Conservation (phyloP, 129 eudicot species). For the Saposhnikovia divaricata region DNA sequence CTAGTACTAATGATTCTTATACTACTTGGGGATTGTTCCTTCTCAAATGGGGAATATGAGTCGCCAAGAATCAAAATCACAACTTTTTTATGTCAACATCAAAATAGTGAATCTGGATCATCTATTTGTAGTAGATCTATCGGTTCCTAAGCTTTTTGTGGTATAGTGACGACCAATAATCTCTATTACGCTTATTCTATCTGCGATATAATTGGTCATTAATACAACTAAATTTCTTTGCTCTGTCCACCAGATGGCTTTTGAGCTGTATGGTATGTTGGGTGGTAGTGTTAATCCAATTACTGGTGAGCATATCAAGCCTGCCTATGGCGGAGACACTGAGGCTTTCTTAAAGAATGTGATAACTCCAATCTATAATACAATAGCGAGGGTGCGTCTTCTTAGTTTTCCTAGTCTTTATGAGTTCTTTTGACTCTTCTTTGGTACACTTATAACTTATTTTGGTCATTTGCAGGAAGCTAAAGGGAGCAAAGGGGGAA, state of each 20-base stretch:
- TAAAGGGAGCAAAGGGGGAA: constrained; percentile 47
- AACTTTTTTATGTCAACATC: background rate
- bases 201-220: background rate
- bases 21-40: background rate
- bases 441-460: background rate
- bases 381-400: constrained; percentile 52
- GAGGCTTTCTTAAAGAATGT: constrained; percentile 81
- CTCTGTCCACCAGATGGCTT: constrained; percentile 56
- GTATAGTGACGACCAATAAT: background rate
- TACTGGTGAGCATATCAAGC: constrained; percentile 58
- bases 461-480: constrained; percentile 57
- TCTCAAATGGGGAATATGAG: background rate
- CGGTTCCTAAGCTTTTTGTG: background rate
- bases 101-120: background rate
- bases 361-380: constrained; percentile 62
- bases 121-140: background rate
- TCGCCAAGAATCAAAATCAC: background rate
- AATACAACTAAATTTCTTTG: background rate
- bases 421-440: background rate
- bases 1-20: background rate
- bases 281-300: constrained; percentile 72
- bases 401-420: background rate
- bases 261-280: constrained; percentile 79
- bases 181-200: background rate
- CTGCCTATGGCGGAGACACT: constrained; percentile 75